Conservation (phyloP, 2,329 filamentous ascomycete species). For the Parascedosporium putredinis region DNA sequence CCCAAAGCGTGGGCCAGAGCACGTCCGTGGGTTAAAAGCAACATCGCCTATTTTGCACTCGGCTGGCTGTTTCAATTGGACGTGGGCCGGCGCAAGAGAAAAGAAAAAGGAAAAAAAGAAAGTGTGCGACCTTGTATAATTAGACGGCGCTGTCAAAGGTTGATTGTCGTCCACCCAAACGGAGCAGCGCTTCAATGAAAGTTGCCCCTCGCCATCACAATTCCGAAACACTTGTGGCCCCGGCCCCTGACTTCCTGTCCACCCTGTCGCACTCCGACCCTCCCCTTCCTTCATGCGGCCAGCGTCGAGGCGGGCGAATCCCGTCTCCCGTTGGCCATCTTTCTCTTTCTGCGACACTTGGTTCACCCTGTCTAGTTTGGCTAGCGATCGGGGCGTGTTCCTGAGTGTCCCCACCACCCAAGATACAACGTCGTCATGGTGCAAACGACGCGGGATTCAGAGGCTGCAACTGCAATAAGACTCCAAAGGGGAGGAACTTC, state of each 20-base stretch:
- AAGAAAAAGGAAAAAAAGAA: too few species aligned
- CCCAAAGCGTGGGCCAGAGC: too few species aligned
- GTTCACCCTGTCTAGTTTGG: slow-evolving; percentile 2
- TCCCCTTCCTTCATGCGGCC: slow-evolving; percentile 5
- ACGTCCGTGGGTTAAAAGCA: not conserved
- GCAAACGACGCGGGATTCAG: not conserved
- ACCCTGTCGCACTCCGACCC: not conserved
- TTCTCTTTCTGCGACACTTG: slow-evolving; percentile 2
- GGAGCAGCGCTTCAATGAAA: not conserved
- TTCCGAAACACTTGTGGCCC: slow-evolving; percentile 5
- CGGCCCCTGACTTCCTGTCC: not conserved
- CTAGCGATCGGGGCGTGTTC: not conserved
- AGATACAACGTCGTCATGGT: not conserved
- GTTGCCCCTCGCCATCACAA: not conserved
- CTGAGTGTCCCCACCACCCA: not conserved
- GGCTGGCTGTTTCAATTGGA: not conserved
- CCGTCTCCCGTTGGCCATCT: not conserved
- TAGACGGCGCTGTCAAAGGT: too few species aligned
- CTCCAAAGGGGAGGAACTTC: not conserved
- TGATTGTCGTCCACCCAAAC: too few species aligned
- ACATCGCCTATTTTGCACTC: not conserved
- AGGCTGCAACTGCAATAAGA: not conserved
- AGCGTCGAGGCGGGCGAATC: not conserved
- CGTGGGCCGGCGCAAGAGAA: too few species aligned
- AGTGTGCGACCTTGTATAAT: too few species aligned